These are phyloP conservation scores for Oldenlandia corymbosa DNA, from an alignment of 257 asterid genomes.

Conservation along the genomic window DNA sequence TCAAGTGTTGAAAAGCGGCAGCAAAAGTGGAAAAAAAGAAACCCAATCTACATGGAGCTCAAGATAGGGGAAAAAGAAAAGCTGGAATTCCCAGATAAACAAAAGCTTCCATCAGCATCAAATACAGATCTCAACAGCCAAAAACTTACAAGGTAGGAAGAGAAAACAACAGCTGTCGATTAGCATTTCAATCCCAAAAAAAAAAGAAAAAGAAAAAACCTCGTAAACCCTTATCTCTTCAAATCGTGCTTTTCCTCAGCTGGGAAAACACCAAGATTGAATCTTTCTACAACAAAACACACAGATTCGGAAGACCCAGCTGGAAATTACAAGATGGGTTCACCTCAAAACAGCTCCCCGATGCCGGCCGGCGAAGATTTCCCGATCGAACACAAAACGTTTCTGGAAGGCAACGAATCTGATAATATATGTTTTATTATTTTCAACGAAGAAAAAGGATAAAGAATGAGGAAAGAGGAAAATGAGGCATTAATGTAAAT, in stretches of 20 bases:
- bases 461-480: neutral
- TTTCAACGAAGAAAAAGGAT: neutral
- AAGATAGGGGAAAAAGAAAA: conserved; percentile 9
- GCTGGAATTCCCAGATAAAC: conserved; percentile 17
- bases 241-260: conserved; percentile 20
- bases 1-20: conserved; percentile 3
- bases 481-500: conserved; percentile 10
- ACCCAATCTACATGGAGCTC: conserved; percentile 10
- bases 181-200: conserved; percentile 11
- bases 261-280: conserved; percentile 11
- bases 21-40: neutral
- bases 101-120: conserved; percentile 8
- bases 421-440: conserved; percentile 1
- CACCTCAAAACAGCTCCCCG: conserved; percentile 19
- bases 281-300: conserved; percentile 13
- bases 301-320: conserved; percentile 24
- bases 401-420: conserved; percentile 1
- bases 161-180: conserved; percentile 8
- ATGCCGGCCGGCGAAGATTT: conserved; percentile 16
- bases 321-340: conserved; percentile 25
- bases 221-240: conserved; percentile 17
- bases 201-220: conserved; percentile 7
- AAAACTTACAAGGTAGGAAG: neutral
- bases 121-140: conserved; percentile 19
- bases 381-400: conserved; percentile 6